phyloP scores from a whole-genome alignment of 2,329 filamentous ascomycete species.

The Apiospora koreana region DNA sequence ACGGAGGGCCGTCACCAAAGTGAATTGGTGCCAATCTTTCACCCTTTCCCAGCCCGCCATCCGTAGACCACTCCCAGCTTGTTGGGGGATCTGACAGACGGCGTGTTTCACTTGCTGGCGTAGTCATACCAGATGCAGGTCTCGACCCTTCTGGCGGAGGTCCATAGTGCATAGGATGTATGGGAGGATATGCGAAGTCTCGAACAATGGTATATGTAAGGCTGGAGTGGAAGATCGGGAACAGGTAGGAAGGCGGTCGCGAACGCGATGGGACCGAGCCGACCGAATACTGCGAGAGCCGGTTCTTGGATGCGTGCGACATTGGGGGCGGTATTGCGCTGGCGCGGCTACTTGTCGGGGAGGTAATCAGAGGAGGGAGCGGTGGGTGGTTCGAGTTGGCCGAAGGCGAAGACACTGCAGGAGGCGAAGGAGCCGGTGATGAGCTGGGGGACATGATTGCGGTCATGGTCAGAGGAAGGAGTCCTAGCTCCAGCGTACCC shows the following conservation, averaged over 20 bases:
- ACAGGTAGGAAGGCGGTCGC: constrained; percentile 77
- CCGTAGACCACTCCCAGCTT: constrained; percentile 64
- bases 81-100: constrained; percentile 81
- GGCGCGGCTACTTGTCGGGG: constrained; percentile 58
- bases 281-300: constrained; percentile 81
- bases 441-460: constrained; percentile 60
- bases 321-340: constrained; percentile 61
- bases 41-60: constrained; percentile 56
- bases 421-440: constrained; percentile 55
- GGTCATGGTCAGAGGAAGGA: constrained; percentile 43
- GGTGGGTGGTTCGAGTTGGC: constrained; percentile 55
- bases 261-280: constrained; percentile 70
- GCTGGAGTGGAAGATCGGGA: constrained; percentile 82
- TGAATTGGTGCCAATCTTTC: constrained; percentile 80
- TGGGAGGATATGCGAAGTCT: constrained; percentile 88
- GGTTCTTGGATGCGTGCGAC: constrained; percentile 78
- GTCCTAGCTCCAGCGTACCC: constrained; percentile 34
- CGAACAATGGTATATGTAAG: constrained; percentile 87
- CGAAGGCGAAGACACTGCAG: constrained; percentile 44
- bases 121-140: constrained; percentile 78
- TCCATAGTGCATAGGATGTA: constrained; percentile 90
- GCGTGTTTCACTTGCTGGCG: constrained; percentile 77
- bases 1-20: constrained; percentile 86
- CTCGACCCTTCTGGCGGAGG: constrained; percentile 74
- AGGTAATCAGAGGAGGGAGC: constrained; percentile 59